Conservation (phyloP, 192 early-diverging fungal species). For the Gigaspora rosea region DNA sequence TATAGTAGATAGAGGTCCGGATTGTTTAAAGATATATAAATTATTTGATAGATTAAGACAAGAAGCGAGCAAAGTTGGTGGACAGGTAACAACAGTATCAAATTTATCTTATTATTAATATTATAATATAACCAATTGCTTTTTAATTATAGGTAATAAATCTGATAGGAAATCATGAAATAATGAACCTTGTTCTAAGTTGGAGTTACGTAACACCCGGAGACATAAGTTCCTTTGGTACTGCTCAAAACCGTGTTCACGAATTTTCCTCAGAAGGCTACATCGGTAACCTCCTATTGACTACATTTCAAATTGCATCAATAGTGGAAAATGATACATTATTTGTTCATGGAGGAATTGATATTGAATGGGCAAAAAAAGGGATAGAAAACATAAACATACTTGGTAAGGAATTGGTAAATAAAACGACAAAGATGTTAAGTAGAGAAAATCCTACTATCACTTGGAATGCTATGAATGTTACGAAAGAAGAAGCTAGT, state of each 20-base stretch:
- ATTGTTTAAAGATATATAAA: constrained; percentile 69
- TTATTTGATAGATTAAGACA: constrained; percentile 57
- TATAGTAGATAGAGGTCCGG: constrained; percentile 72
- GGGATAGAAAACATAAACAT: background rate
- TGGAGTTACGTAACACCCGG: constrained; percentile 38
- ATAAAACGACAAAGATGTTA: background rate
- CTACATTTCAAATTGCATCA: background rate
- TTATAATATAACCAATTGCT: background rate
- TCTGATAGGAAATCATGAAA: constrained; percentile 36
- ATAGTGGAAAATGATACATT: constrained; percentile 7
- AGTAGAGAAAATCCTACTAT: background rate
- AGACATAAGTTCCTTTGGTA: constrained; percentile 40
- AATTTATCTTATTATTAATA: background rate
- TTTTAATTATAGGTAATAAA: background rate
- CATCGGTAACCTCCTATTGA: background rate
- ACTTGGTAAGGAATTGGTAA: background rate
- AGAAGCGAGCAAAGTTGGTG: constrained; percentile 56
- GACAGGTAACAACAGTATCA: constrained; percentile 38
- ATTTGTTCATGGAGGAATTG: constrained; percentile 17
- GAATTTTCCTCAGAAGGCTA: background rate
- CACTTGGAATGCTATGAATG: background rate
- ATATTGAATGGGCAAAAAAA: background rate
- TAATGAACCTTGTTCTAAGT: constrained; percentile 41
- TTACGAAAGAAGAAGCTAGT: background rate
- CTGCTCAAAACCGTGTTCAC: constrained; percentile 25